Evolutionary conservation across 495 filamentous ascomycete genomes (phyloP).

Genomic region (Niebla homalea): DNA sequence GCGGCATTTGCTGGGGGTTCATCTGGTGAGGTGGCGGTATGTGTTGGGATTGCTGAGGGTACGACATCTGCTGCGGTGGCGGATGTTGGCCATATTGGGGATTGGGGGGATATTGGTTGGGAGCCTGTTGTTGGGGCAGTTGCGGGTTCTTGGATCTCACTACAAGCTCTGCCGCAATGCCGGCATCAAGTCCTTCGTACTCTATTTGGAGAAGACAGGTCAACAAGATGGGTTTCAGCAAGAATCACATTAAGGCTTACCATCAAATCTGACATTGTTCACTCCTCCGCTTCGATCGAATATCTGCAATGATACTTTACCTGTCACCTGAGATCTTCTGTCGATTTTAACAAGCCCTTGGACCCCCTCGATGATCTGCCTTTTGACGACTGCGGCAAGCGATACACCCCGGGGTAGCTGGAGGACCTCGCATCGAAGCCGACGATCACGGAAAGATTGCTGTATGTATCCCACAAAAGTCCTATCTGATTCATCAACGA

Average conservation of each 20-base stretch:
- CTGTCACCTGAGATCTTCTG: slow-evolving; percentile 47
- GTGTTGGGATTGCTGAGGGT: slow-evolving; percentile 23
- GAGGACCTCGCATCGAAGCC: slow-evolving; percentile 62
- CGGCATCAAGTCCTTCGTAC: slow-evolving; percentile 68
- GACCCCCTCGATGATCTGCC: slow-evolving; percentile 82
- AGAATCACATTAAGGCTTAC: slow-evolving; percentile 23
- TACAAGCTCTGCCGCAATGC: slow-evolving; percentile 67
- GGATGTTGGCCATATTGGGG: slow-evolving; percentile 32
- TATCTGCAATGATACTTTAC: slow-evolving; percentile 65
- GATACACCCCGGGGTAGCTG: slow-evolving; percentile 60
- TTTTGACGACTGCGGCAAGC: slow-evolving; percentile 61
- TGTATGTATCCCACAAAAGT: slow-evolving; percentile 77
- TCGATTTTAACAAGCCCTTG: slow-evolving; percentile 69
- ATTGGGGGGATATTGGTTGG: slow-evolving; percentile 29
- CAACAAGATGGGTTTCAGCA: neutral
- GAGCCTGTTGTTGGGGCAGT: slow-evolving; percentile 23
- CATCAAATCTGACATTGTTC: slow-evolving; percentile 63
- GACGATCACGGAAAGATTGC: slow-evolving; percentile 52
- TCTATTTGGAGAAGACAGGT: slow-evolving; percentile 27
- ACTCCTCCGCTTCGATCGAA: slow-evolving; percentile 66
- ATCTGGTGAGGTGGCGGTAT: slow-evolving; percentile 20
- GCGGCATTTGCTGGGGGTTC: slow-evolving; percentile 22
- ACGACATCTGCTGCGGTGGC: slow-evolving; percentile 22
- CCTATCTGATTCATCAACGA: slow-evolving; percentile 67
- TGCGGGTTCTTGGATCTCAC: slow-evolving; percentile 56